Base-by-base conservation (phyloP, 257 asterid species). In the Cinchona pubescens region DNA sequence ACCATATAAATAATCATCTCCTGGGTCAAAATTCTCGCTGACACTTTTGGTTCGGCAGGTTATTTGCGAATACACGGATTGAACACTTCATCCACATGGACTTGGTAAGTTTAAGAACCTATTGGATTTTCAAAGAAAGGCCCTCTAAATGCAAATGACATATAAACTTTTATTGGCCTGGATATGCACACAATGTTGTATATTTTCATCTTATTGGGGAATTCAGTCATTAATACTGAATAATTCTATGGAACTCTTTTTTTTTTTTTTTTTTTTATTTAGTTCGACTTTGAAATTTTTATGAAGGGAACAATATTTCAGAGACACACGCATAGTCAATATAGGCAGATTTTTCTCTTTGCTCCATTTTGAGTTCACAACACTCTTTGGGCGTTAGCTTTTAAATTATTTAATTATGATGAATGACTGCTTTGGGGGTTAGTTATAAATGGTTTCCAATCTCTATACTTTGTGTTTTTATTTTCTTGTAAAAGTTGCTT, bases 71-170 rank as follows among this genome's bases (percentile, higher is more conserved):
- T 81, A 82, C 91, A 25, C 82, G 80, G 64, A 83, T 92, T 38
- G 91, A 87, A 83, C 84, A 87, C 76, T 89, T 92, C 84, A 88
- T 93, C 87, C 90, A 87, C 86, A 76, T 88, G 94, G 95, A 90
- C 85, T 74, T 90, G 95, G 96, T 92, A 82, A 87, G 97, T 79
- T 80, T 59, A 32, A 23, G 61, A 45, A 62, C 65, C 38, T 59
- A 35, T 61, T 73, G 34, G 18, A 23, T 60, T 76, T 71, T 9
- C 71, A 34, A 32, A 46, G 48, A 46, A 67, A 69, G 48, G 43
- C n/a, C 70, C 38, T 11, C 14, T 53, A 23, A 53, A 15, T 32
- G 51, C 42, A 67, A 23, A 30, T 32, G 15, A 45, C 2, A 65
- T n/a, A 25, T 10, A 21, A 15, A 71, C 13, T 70, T 71, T 71